phyloP scores from a whole-genome alignment of 73 alveolate species.

The Paramecium caudatum region DNA sequence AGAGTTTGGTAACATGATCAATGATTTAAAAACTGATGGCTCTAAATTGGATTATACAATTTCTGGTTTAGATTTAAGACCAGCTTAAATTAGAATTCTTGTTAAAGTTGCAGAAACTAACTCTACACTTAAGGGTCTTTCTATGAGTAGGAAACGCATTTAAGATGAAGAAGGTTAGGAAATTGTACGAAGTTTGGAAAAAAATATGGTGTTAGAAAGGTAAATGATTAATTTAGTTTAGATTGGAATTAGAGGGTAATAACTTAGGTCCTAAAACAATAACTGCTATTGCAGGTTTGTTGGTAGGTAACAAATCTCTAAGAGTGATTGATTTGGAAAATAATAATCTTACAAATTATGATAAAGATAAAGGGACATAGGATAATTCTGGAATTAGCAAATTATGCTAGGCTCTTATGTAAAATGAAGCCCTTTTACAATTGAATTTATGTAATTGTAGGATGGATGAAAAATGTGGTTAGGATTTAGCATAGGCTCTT shows the following conservation, averaged over 20 bases:
- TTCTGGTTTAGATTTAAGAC: constrained; percentile 76
- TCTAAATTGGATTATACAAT: constrained; percentile 74
- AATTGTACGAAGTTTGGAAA: constrained; percentile 69
- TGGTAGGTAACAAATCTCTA: constrained; percentile 72
- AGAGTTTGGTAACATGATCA: constrained; percentile 73
- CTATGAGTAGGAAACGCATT: constrained; percentile 74
- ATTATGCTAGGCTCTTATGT: constrained; percentile 74
- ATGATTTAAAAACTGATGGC: constrained; percentile 46
- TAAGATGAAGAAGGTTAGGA: constrained; percentile 75
- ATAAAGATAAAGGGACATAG: constrained; percentile 42
- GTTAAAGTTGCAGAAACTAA: constrained; percentile 75
- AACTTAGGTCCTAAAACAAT: constrained; percentile 75
- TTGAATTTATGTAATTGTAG: constrained; percentile 70
- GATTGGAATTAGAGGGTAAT: constrained; percentile 80
- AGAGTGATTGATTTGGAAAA: constrained; percentile 80
- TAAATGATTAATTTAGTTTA: not conserved
- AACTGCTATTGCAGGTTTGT: constrained; percentile 71
- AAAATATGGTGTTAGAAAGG: constrained; percentile 78
- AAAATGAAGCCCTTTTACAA: constrained; percentile 73
- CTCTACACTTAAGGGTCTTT: constrained; percentile 69
- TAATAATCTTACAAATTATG: constrained; percentile 73
- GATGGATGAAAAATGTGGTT: constrained; percentile 78
- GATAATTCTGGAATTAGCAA: constrained; percentile 72
- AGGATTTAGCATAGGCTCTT: constrained; percentile 63
- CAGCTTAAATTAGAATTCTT: constrained; percentile 67